Evolutionary conservation across 2,329 filamentous ascomycete genomes (phyloP).

Genomic region (Cercospora sojina): DNA sequence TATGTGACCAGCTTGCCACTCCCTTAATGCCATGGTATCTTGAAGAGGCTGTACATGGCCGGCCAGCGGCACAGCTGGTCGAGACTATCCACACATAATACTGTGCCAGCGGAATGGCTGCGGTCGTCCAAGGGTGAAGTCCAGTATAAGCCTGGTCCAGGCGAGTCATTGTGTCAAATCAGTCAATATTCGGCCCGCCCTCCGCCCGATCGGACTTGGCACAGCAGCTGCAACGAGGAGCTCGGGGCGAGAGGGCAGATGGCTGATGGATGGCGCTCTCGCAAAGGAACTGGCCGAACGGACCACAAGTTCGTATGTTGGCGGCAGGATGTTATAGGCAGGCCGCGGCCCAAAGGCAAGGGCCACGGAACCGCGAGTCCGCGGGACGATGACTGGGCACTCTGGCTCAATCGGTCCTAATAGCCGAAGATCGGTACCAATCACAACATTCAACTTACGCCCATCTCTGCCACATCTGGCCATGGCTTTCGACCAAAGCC

Average conservation of each 20-base stretch:
- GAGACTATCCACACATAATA: too few relatives aligned
- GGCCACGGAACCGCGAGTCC: not conserved
- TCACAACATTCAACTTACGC: not conserved
- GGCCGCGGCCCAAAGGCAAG: not conserved
- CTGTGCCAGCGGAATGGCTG: not conserved
- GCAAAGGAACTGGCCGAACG: not conserved
- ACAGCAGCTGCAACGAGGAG: not conserved
- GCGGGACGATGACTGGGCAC: not conserved
- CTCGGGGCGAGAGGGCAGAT: not conserved
- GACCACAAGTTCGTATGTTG: not conserved
- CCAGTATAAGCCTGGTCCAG: not conserved
- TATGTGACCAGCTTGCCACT: too few relatives aligned
- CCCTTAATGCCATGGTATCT: not conserved
- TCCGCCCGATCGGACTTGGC: not conserved
- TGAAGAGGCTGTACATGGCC: not conserved
- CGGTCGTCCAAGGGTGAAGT: not conserved
- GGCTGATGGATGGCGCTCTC: not conserved
- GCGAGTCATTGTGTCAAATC: constrained; percentile 4
- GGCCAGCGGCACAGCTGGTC: not conserved
- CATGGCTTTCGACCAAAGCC: not conserved
- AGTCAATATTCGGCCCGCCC: not conserved
- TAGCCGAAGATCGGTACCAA: too few relatives aligned
- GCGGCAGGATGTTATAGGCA: not conserved
- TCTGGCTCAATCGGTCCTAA: constrained; percentile 1
- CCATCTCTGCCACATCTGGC: not conserved